Evolutionary conservation across 2,329 filamentous ascomycete genomes (phyloP), one percentile per base, ranked within the genome.

Genomic region (Phoma sp.): DNA sequence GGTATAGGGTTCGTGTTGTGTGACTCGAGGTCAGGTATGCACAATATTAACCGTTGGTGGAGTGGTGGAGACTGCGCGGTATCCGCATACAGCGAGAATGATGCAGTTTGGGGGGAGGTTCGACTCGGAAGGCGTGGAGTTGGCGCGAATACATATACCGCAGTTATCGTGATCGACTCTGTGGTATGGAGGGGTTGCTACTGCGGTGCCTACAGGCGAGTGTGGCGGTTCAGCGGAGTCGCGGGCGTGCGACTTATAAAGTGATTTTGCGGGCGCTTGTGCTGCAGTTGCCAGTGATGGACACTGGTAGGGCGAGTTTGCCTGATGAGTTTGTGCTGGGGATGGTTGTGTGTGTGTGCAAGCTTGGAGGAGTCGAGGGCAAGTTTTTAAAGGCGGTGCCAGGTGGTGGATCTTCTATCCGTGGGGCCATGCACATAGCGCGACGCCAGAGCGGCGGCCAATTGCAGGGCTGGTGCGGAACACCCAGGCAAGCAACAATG

Each of bases 91-190:
- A 92, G 86, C 91, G 91, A 90, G 96, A 96, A 86, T 89, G 84
- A 86, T 93, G 91, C 90, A 96, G 91, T 90, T 91, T 91, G 84
- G 91, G 87, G 84, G 91, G 91, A 86, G 88, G 88, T 82, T 89
- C 87, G 88, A 93, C 89, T 90, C 88, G 90, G 87, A 91, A 92
- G 88, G 91, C 87, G 89, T 90, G 86, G 86, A 86, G 86, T 87
- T 89, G 89, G 90, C 91, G 89, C 91, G 92, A 92, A 96, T 96
- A 96, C 92, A 96, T 96, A 96, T 90, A 96, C 91, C 89, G 82
- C 81, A 76, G 72, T 70, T 72, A 69, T 71, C 60, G 61, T 62
- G 59, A 57, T 60, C 60, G 63, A 59, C 63, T 57, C 57, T 61
- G 64, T 59, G 61, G 62, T 66, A 57, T 54, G 57, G 50, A 68